phyloP scores from a whole-genome alignment of 148 eudicot species.

The Dianthus caryophyllus region DNA sequence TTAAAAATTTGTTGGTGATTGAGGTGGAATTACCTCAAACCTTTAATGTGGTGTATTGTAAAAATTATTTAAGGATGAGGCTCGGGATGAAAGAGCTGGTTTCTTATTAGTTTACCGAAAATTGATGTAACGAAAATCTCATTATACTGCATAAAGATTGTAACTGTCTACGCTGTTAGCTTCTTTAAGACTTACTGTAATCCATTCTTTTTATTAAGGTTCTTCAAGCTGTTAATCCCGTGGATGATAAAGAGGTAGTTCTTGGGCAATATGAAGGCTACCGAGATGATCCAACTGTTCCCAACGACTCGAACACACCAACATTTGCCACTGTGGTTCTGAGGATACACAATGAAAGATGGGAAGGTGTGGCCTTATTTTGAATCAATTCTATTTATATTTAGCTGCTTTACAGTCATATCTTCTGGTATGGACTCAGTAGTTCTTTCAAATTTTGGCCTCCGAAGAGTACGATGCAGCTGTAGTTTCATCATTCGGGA shows the following conservation, averaged over 20 bases:
- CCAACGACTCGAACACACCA: constrained; percentile 80
- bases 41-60: too few relatives aligned
- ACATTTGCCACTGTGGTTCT: constrained; percentile 84
- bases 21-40: too few relatives aligned
- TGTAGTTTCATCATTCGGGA: background rate
- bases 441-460: background rate
- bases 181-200: background rate
- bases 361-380: constrained; percentile 68
- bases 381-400: background rate
- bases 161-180: too few relatives aligned
- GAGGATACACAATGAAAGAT: constrained; percentile 86
- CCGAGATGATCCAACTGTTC: constrained; percentile 86
- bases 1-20: too few relatives aligned
- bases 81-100: too few relatives aligned
- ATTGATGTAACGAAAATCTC: too few relatives aligned
- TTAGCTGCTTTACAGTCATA: background rate
- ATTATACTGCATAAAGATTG: too few relatives aligned
- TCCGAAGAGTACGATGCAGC: background rate
- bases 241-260: constrained; percentile 84
- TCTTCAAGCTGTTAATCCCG: constrained; percentile 68
- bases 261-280: constrained; percentile 96
- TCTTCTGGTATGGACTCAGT: constrained; percentile 3
- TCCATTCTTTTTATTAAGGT: constrained; percentile 41
- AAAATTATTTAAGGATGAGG: too few relatives aligned
- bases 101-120: too few relatives aligned